Base-by-base conservation (phyloP, 2,329 filamentous ascomycete genomes). In the Clonostachys sp. region DNA sequence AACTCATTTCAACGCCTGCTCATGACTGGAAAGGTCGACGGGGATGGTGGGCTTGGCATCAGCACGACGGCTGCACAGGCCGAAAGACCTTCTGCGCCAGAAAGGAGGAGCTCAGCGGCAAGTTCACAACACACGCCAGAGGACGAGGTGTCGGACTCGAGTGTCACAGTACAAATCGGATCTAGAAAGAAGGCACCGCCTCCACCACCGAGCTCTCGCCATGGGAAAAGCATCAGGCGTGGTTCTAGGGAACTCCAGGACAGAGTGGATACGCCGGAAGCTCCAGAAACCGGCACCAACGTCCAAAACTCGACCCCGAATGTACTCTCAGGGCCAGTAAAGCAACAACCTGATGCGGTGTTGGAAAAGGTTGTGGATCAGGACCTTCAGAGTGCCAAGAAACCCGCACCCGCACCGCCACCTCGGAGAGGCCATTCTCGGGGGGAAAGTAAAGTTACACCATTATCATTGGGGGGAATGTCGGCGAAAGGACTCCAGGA, bases 1-100 rank as follows among this genome's bases (percentile, higher is more conserved):
- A 83, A 89, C 59, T 83, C 87, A 8, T 94, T 94, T 67, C 84
- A 84, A 59, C 78, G 84, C 50, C 67, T 94, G 51, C 74, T 94
- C 43, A 73, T 94, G 68, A 94, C 87, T 0, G 89, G 89, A 17
- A 80, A 83, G 2, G 24, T 30, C 9, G 24, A 30, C 24, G 24
- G 24, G 24, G 24, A 30, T 36, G 16, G 41, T 30, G 9, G 39
- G 24, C 46, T 55, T 58, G 48, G 24, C 24, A 30, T 30, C 10
- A 30, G 9, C 24, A 30, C 24, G 24, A 30, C 24, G 8, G 24
- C 24, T 30, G 24, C 24, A 30, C 24, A 30, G 9, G 24, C 24
- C 24, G 24, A 10, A 30, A 30, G 24, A 10, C 24, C 24, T 30
- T 30, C 9, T 30, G 24, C 24, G 24, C 24, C 8, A 30, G 24